Evolutionary conservation across 2,329 filamentous ascomycete species (phyloP).

Genomic region (Trichothecium roseum): DNA sequence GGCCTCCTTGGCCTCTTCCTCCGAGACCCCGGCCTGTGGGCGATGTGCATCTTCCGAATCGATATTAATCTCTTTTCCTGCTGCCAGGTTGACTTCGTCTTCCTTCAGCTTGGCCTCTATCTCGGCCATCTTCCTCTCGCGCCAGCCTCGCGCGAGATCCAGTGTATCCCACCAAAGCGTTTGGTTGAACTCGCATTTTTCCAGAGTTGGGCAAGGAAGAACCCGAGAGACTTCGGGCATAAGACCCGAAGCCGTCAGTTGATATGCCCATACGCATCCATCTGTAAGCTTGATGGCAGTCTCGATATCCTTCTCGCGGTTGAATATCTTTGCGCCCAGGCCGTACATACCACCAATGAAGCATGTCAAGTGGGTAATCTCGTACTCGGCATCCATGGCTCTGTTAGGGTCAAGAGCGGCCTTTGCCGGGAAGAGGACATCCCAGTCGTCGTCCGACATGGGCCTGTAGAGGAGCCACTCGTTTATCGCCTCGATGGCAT

Average conservation of each 20-base stretch:
- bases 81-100: constrained; percentile 7
- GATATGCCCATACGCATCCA: constrained; percentile 62
- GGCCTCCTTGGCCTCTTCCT: constrained; percentile 5
- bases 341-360: constrained; percentile 64
- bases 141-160: constrained; percentile 32
- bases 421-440: constrained; percentile 67
- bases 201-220: constrained; percentile 33
- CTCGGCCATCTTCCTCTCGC: constrained; percentile 29
- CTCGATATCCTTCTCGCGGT: constrained; percentile 48
- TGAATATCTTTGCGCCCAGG: constrained; percentile 53
- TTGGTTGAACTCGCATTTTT: constrained; percentile 40
- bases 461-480: constrained; percentile 69
- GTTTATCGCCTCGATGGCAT: constrained; percentile 56
- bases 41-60: not conserved
- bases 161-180: constrained; percentile 37
- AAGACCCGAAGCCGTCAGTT: constrained; percentile 46
- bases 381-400: constrained; percentile 35
- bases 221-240: constrained; percentile 48
- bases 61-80: constrained; percentile 4
- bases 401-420: constrained; percentile 13
- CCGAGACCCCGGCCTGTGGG: constrained; percentile 3
- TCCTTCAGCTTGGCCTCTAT: constrained; percentile 21
- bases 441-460: constrained; percentile 54
- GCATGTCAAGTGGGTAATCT: constrained; percentile 54
- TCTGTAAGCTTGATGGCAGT: constrained; percentile 53